These are phyloP conservation scores for Sordaria brevicollis DNA, from an alignment of 495 filamentous ascomycete genomes.

Conservation along the genomic window DNA sequence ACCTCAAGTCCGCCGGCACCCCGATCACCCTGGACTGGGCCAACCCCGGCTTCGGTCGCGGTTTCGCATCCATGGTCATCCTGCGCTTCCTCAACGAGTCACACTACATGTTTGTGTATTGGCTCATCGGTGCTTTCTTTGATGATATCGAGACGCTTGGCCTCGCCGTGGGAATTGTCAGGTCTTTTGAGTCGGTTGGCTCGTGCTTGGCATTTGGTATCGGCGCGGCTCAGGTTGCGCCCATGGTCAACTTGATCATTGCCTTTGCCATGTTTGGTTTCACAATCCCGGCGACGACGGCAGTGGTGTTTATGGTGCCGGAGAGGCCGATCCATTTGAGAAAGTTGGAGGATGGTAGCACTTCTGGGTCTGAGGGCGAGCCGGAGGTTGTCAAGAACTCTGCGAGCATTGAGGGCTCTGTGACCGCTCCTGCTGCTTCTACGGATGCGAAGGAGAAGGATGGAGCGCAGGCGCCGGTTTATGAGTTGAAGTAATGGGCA, in stretches of 20 bases:
- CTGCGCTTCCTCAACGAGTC: slow-evolving; percentile 33
- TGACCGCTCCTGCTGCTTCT: neutral
- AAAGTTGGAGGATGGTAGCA: slow-evolving; percentile 5
- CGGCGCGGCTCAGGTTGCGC: slow-evolving; percentile 29
- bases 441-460: neutral
- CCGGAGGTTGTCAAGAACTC: slow-evolving; percentile 5
- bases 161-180: slow-evolving; percentile 36
- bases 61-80: slow-evolving; percentile 29
- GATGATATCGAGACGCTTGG: slow-evolving; percentile 38
- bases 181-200: slow-evolving; percentile 40
- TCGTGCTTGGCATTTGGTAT: slow-evolving; percentile 40
- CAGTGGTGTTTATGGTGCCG: slow-evolving; percentile 27
- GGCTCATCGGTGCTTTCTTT: slow-evolving; percentile 40
- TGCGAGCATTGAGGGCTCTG: slow-evolving; percentile 1
- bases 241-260: slow-evolving; percentile 34
- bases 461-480: neutral
- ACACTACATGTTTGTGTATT: slow-evolving; percentile 38
- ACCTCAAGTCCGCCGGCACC: slow-evolving; percentile 2
- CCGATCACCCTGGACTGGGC: slow-evolving; percentile 28
- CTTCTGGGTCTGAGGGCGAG: slow-evolving; percentile 3
- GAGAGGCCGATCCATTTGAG: slow-evolving; percentile 19
- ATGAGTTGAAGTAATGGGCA: neutral
- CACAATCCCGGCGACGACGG: slow-evolving; percentile 27
- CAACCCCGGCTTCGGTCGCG: slow-evolving; percentile 28
- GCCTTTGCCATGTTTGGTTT: slow-evolving; percentile 32